phyloP scores from a whole-genome alignment of 257 asterid genomes.

The Solanum virginianum region DNA sequence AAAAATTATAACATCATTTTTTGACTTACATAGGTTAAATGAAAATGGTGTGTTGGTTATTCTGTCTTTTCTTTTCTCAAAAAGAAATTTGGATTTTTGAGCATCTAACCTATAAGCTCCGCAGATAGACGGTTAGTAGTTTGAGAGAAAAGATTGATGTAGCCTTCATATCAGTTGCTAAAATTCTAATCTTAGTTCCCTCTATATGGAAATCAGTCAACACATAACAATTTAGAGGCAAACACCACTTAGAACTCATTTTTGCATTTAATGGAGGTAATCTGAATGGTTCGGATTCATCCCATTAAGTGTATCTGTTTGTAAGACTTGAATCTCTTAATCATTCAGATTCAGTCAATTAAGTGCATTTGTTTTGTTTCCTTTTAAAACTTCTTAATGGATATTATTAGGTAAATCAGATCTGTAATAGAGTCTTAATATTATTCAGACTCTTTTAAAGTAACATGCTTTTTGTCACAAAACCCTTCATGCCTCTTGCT shows the following conservation, averaged over 20 bases:
- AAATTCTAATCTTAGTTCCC: not conserved
- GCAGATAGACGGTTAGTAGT: not conserved
- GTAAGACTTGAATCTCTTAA: no score
- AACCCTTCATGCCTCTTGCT: not conserved
- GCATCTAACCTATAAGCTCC: not conserved
- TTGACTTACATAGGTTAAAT: no score
- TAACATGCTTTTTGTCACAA: not conserved
- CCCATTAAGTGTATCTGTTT: no score
- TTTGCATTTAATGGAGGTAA: no score
- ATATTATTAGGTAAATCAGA: not conserved
- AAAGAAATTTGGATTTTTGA: no score
- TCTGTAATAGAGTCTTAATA: not conserved
- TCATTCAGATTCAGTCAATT: not conserved
- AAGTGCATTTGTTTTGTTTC: not conserved
- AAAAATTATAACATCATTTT: no score
- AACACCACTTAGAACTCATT: not conserved
- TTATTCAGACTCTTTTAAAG: not conserved
- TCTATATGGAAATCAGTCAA: not conserved
- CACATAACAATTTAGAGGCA: not conserved
- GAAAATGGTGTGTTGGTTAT: no score
- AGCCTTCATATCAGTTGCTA: not conserved
- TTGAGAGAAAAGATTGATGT: not conserved
- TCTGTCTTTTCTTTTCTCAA: no score
- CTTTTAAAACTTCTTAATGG: not conserved
- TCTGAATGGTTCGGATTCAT: no score